Percentiles rank a stretch among this genome's conserved stretches.
Evolutionary conservation across 2,329 filamentous ascomycete genomes (phyloP).

Genomic region (Paecilomyces sp.): DNA sequence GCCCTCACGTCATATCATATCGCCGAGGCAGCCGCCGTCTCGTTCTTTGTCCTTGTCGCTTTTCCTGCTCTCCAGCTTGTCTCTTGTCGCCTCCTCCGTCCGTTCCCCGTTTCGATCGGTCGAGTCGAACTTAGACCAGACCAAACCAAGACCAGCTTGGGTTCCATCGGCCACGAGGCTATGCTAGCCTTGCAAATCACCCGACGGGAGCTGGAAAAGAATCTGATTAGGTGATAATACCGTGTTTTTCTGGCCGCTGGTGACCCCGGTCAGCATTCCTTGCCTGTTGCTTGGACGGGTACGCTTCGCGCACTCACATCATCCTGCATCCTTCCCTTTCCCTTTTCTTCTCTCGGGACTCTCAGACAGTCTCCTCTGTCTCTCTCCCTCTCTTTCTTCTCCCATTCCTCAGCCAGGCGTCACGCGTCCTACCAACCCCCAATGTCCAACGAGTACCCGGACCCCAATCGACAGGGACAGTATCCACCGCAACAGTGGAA

Average conservation of each 20-base stretch:
- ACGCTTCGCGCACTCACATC: constrained; percentile 15
- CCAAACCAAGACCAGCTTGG: background rate
- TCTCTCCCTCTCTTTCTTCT: constrained; percentile 2
- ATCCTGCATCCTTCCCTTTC: constrained; percentile 16
- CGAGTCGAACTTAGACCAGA: background rate
- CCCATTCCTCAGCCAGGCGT: constrained; percentile 6
- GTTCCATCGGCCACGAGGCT: constrained; percentile 17
- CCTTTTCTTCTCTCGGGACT: constrained; percentile 7
- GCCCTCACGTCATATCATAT: constrained; percentile 2
- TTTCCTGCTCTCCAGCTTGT: background rate
- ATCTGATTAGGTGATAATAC: constrained; percentile 16
- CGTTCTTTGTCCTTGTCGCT: background rate
- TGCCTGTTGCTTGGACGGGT: constrained; percentile 2
- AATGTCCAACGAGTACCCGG: constrained; percentile 36
- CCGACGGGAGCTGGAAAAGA: constrained; percentile 18
- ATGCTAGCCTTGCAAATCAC: constrained; percentile 26
- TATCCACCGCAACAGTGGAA: constrained; percentile 38
- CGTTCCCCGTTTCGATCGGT: constrained; percentile 4
- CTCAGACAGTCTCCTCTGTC: too few species aligned
- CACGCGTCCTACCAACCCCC: constrained; percentile 13
- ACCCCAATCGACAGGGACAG: constrained; percentile 39
- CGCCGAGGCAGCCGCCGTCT: background rate
- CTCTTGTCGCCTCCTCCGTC: background rate
- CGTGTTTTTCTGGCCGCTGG: constrained; percentile 8
- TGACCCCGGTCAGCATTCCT: constrained; percentile 4